These are phyloP conservation scores for Starmerella vaccinii DNA, from an alignment of 805 yeast genomes.

Conservation along the genomic window DNA sequence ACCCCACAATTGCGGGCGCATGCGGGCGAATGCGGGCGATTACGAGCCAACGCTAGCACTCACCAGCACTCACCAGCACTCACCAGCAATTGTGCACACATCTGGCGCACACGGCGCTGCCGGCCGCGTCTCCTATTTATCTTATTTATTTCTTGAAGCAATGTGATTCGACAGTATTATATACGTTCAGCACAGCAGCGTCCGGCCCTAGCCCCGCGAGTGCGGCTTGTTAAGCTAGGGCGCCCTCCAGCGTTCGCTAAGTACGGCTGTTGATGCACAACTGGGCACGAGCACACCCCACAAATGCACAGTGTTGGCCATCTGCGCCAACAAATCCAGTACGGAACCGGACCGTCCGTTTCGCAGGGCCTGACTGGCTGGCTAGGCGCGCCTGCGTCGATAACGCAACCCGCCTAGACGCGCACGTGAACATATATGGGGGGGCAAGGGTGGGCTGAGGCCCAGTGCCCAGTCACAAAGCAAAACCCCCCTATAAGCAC, in stretches of 20 bases:
- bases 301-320: no score
- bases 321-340: no score
- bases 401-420: background rate
- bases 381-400: background rate
- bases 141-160: background rate
- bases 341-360: no score
- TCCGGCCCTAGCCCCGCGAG: background rate
- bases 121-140: background rate
- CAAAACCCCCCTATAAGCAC: background rate
- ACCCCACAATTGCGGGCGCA: no score
- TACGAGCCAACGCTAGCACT: no score
- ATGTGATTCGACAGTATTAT: background rate
- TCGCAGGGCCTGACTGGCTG: no score
- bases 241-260: no score
- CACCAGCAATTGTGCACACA: background rate
- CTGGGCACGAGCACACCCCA: no score
- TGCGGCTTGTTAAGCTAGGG: no score
- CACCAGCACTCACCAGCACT: background rate
- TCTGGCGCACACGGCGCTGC: background rate
- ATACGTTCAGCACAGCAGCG: background rate
- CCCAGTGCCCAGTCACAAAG: background rate
- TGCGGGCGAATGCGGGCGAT: no score
- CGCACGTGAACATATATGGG: no score
- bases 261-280: no score
- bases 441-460: background rate